Evolutionary conservation across 2,329 filamentous ascomycete species (phyloP).

Genomic region (Pseudohalonectria lignicola): DNA sequence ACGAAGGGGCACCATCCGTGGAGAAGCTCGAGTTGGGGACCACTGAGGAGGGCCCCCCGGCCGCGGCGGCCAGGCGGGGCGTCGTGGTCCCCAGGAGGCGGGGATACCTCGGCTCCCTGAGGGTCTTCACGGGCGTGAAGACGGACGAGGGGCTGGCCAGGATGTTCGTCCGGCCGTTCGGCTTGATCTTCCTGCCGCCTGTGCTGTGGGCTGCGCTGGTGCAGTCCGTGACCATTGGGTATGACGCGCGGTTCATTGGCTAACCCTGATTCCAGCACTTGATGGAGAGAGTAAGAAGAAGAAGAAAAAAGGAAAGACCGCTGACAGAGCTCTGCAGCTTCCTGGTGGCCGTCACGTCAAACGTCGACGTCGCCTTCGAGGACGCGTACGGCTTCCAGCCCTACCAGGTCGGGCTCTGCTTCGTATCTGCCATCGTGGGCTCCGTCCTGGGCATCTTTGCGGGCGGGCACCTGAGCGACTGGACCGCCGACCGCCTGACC

Average conservation of each 20-base stretch:
- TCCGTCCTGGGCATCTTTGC: slow-evolving; percentile 35
- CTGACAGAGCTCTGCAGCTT: too few relatives aligned
- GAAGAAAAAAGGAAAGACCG: too few relatives aligned
- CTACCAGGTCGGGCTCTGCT: slow-evolving; percentile 39
- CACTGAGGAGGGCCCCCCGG: too few relatives aligned
- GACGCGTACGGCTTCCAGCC: slow-evolving; percentile 29
- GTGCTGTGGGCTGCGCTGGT: slow-evolving; percentile 45
- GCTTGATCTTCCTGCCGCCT: slow-evolving; percentile 36
- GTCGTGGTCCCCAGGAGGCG: too few relatives aligned
- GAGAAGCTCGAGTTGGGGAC: not conserved
- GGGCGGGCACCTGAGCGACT: slow-evolving; percentile 31
- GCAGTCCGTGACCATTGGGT: slow-evolving; percentile 36
- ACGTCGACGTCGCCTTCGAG: slow-evolving; percentile 32
- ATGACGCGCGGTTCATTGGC: too few relatives aligned
- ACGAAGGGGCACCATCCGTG: too few relatives aligned
- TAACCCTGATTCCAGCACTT: too few relatives aligned
- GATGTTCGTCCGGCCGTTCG: slow-evolving; percentile 37
- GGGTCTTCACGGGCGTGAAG: slow-evolving; percentile 25
- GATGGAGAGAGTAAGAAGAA: too few relatives aligned
- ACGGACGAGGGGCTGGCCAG: slow-evolving; percentile 34
- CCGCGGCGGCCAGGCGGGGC: too few relatives aligned
- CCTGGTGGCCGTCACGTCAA: slow-evolving; percentile 41
- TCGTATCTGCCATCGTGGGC: slow-evolving; percentile 35
- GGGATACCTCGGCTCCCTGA: slow-evolving; percentile 23
- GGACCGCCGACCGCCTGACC: slow-evolving; percentile 18